phyloP scores from a whole-genome alignment of 345 rosid species.

The Euphorbia lathyris region DNA sequence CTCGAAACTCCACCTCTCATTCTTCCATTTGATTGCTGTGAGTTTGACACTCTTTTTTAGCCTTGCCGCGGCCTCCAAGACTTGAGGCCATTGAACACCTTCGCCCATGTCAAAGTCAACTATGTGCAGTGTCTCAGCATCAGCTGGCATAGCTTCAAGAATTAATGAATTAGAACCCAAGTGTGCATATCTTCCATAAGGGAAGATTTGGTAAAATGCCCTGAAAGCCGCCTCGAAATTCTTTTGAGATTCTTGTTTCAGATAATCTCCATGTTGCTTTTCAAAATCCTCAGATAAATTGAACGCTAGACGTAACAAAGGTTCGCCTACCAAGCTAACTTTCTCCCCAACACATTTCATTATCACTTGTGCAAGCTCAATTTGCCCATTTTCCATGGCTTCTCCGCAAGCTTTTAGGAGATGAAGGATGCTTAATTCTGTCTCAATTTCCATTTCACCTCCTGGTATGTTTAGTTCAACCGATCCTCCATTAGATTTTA shows the following conservation, averaged over 20 bases:
- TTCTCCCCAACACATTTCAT: conserved; percentile 31
- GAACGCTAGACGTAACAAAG: conserved; percentile 44
- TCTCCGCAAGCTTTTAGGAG: conserved; percentile 43
- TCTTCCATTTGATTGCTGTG: conserved; percentile 33
- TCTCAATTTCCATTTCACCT: conserved; percentile 28
- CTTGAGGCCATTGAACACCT: conserved; percentile 50
- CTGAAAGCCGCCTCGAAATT: conserved; percentile 39
- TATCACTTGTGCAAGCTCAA: conserved; percentile 40
- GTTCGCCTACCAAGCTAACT: conserved; percentile 38
- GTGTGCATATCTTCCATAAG: conserved; percentile 50
- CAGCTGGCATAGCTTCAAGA: conserved; percentile 34
- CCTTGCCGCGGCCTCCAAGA: conserved; percentile 37
- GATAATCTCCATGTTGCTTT: conserved; percentile 21
- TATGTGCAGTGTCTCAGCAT: conserved; percentile 33
- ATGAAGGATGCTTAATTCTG: conserved; percentile 28
- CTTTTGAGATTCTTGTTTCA: conserved; percentile 36
- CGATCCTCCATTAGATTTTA: conserved; percentile 27
- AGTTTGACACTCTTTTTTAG: conserved; percentile 25
- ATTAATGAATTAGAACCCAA: conserved; percentile 48
- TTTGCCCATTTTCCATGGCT: conserved; percentile 33
- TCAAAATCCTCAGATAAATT: conserved; percentile 25
- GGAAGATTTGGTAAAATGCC: conserved; percentile 46
- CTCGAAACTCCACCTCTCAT: conserved; percentile 30
- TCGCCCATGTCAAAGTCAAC: conserved; percentile 52
- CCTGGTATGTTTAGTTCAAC: conserved; percentile 25